Base-by-base conservation (phyloP, 2,329 filamentous ascomycete species). In the Cytospora piceae region DNA sequence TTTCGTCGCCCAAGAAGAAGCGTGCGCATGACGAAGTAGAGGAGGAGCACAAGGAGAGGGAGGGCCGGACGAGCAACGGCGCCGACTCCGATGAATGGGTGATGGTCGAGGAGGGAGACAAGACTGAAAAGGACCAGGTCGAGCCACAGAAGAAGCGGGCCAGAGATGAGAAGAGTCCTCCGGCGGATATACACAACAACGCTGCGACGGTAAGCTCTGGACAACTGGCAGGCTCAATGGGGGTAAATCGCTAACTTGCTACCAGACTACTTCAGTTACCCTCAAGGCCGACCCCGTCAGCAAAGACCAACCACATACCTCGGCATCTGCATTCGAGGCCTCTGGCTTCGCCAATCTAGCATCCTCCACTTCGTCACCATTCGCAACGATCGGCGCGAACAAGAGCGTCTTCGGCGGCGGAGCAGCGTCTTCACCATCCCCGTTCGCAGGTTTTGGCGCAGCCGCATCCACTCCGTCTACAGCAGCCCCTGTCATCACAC, bases 281-380 rank as follows among this genome's bases (percentile, higher is more conserved):
- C 73, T 32, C 39, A 73, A 56, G 69, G 69, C 54, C 12, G 68
- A 70, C 31, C 64, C 70, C 58, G 67, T 69, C 66, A 67, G 67
- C 63, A 73, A 69, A 72, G 74, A 76, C 58, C 68, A 67, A 34
- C 67, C 69, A 42, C 73, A 75, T 60, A 84, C 86, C 22, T 87
- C 89, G 8, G 68, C 81, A 15, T 85, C 85, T 12, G 86, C 88
- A 7, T 93, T 93, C 74, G 86, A 87, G 27, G 82, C 82, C 57
- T 93, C 90, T 3, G 86, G 84, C 22, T 88, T 93, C 72, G 85
- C 88, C 61, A 87, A 88, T 61, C 85, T 92, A 63, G 83, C 89
- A 9, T 79, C 84, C 29, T 83, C 85, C 6, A 79, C 80, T 46
- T 79, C 84, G 31, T 92, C 90, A 4, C 87, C 87, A 0, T 92